Base-by-base conservation (phyloP, 1,139 yeast species). In the Taphrina deformans region DNA sequence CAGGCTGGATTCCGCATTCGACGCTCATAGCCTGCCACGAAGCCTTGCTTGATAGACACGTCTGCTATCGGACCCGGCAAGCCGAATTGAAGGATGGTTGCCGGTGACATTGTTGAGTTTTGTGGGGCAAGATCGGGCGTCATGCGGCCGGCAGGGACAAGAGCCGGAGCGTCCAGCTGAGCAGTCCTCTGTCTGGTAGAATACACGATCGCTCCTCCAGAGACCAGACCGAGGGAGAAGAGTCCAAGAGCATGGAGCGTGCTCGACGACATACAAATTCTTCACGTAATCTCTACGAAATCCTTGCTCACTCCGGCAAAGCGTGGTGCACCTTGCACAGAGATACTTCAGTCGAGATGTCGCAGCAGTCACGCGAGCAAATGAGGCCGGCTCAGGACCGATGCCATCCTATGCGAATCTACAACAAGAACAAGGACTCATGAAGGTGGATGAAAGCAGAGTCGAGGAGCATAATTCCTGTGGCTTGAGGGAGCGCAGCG, bases 61-160 rank as follows among this genome's bases (percentile, higher is more conserved):
- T 93, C 99, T 74, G 90, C 96, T 50, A 88, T 82, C 0, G 98
- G 98, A 0, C 97, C 97, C 0, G 98, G 98, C 72, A 89, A 89
- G 2, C 99, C 99, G 73, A 88, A 92, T 72, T 86, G 87, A 79
- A 87, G 88, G 75, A 88, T 88, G 12, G 62, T 61, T 0, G 68
- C 71, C 1, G 72, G 71, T 55, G 40, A 68, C 10, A n/a, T 56
- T 7, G 24, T 2, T 2, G 48, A 7, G 5, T 3, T 44, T 21
- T 9, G 27, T 7, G 48, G 27, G 6, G 41, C 41, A n/a, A 38
- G 41, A 1, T 38, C 59, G 46, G 52, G 21, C 24, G 67, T 16
- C 33, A 55, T n/a, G 23, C 44, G 45, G 24, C 45, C 35, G 9
- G 35, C 26, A 3, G 40, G 16, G 2, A 65, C 50, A 21, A 40